These are phyloP conservation scores for Cucumis variabilis DNA, from an alignment of 331 rosid species.

Conservation along the genomic window DNA sequence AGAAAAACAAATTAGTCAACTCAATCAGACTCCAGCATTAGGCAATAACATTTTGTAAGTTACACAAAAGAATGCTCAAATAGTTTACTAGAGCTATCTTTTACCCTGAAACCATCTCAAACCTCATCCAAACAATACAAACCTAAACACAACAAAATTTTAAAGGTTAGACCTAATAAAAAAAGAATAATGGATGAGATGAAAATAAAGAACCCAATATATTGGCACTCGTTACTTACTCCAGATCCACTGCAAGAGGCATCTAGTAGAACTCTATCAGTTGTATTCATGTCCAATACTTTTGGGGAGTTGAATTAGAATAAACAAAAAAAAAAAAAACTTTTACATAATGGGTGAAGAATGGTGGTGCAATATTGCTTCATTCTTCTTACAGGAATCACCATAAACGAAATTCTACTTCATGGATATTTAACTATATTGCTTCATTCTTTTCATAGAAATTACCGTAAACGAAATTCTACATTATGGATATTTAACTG, in stretches of 20 bases:
- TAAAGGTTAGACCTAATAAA: too few relatives aligned
- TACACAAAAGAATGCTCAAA: too few relatives aligned
- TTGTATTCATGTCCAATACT: conserved; percentile 72
- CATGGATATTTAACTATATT: background rate
- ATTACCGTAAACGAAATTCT: too few relatives aligned
- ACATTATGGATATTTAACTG: too few relatives aligned
- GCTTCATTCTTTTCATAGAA: too few relatives aligned
- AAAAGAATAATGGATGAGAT: background rate
- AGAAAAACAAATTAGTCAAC: too few relatives aligned
- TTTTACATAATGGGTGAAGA: conserved; percentile 1
- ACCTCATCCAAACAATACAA: too few relatives aligned
- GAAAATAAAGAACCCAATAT: background rate
- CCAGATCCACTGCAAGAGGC: conserved; percentile 99
- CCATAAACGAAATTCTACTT: background rate
- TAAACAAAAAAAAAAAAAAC: conserved; percentile 6
- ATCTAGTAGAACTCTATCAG: conserved; percentile 90
- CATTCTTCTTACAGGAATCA: background rate
- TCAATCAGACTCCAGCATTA: too few relatives aligned
- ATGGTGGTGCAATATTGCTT: background rate
- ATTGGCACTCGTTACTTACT: conserved; percentile 54
- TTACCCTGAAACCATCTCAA: too few relatives aligned
- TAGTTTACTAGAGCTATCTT: too few relatives aligned
- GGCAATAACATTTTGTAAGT: too few relatives aligned
- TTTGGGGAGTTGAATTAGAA: conserved; percentile 83
- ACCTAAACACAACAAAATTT: too few relatives aligned